Conservation (phyloP, 257 asterid genomes). For the Petunia secreta region DNA sequence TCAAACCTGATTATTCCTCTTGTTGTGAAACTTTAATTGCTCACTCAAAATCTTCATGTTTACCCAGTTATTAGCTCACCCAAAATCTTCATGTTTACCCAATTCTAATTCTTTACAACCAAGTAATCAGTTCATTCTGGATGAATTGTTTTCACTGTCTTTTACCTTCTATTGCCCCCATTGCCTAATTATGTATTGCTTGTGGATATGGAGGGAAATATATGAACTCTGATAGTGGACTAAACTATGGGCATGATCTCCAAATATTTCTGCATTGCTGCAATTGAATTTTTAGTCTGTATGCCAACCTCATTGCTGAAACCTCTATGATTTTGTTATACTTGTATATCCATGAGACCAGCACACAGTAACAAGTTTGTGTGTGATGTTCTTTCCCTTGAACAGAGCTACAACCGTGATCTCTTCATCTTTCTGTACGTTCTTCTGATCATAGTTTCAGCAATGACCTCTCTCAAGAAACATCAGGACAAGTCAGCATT, state of each 20-base stretch:
- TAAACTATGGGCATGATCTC: not conserved
- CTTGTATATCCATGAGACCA: slow-evolving; percentile 6
- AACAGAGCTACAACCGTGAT: slow-evolving; percentile 96
- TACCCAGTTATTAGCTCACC: no score
- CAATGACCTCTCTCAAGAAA: slow-evolving; percentile 87
- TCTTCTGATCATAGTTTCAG: slow-evolving; percentile 84
- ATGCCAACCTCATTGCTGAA: not conserved
- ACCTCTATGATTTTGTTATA: not conserved
- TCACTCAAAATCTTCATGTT: not conserved
- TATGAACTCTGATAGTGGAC: not conserved
- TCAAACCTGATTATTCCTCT: slow-evolving; percentile 11
- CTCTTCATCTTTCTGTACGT: slow-evolving; percentile 73
- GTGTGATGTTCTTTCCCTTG: slow-evolving; percentile 35
- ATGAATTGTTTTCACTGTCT: not conserved
- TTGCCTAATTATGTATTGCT: not conserved
- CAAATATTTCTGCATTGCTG: not conserved
- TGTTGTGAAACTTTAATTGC: not conserved
- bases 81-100: no score
- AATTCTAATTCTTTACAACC: not conserved
- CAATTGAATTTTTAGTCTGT: not conserved
- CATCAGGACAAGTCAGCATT: slow-evolving; percentile 86
- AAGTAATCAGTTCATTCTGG: not conserved
- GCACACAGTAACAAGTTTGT: slow-evolving; percentile 30
- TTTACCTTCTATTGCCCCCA: not conserved
- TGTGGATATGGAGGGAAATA: not conserved